Evolutionary conservation across 1,139 yeast genomes (phyloP), one percentile per base, ranked within the genome.

Genomic region (Pneumocystis murina): DNA sequence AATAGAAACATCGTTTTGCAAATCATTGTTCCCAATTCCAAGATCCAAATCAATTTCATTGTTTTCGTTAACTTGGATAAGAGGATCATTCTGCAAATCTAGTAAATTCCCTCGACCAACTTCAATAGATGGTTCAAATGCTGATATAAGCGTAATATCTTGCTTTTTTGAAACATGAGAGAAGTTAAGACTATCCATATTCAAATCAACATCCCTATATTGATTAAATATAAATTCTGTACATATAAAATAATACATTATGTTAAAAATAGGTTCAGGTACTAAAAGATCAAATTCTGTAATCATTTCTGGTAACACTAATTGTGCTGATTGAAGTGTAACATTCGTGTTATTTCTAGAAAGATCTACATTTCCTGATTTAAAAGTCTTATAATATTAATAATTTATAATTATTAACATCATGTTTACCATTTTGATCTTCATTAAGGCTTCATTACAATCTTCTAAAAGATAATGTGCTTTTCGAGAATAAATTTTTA

Each of bases 401-500:
- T 28, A 20, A 39, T 24, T 28, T 8, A 39, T 58, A 10, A 38
- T 12, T 24, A 12, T 24, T 58, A 4, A 39, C 30, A 40, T 12
- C 10, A 12, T 58, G 41, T 66, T 17, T 62, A 65, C 83, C 61
- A 86, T 82, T 70, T 87, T 87, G 69, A 91, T 78, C 71, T 84
- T 86, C 67, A 84, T 76, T 65, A 91, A 76, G 1, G 91, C 86
- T 68, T 88, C 95, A 62, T 84, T 82, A 58, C 90, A 92, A 72
- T 92, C 98, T 66, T 89, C 94, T 62, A 87, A 78, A 59, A 92
- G 77, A 69, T 88, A 87, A 69, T 85, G 85, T 33, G 97, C 90
- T 75, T 91, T 89, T 66, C 94, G 79, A 40, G 92, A 85, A 74
- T 90, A 91, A 30, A 92, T 91, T 65, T 90, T 80, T 40, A 90